Base-by-base conservation (phyloP, 176 grass and related monocot species). In the Chrysopogon serrulatus region DNA sequence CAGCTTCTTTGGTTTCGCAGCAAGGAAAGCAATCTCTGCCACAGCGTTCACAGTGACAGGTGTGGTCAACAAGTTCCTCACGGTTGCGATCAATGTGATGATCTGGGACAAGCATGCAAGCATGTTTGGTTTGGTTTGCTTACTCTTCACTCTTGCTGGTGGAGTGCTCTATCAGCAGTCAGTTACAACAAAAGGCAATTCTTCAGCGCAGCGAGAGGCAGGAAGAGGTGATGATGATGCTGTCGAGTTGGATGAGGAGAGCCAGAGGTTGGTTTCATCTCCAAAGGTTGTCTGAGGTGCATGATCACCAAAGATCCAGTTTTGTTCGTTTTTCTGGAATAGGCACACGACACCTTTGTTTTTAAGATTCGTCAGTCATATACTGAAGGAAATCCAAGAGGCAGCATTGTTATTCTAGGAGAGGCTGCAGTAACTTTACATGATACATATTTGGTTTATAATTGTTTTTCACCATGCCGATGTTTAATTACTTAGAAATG, bases 21-120 rank as follows among this genome's bases (percentile, higher is more conserved):
- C 90, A 54, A 90, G 93, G 76, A 78, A 89, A 67, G 86, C 88
- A 2, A 90, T 95, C 78, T 88, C 93, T 23, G 93, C 93, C 48
- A 95, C 93, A 0, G 90, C 90, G 2, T 95, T 95, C 53, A 95
- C 88, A 56, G 93, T 95, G 47, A 87, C 89, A 15, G 93, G 93
- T 30, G 91, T 92, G 39, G 93, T 92, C 54, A 95, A 95, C 43
- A 92, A 95, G 79, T 87, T 95, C 34, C 83, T 95, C 31, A 95
- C 93, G 9, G 93, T 95, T 8, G 85, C 83, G 4, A 92, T 95
- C 82, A 95, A 95, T 90, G 84, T 95, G 66, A 81, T 92, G 78
- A 95, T 95, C 28, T 95, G 93, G 93, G 93, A 95, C 76, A 95
- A 92, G 62, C 93, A 95, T 27, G 82, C 93, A 11, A 83, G 74